These are phyloP conservation scores for Aureobasidium sp. DNA, from an alignment of 2,329 filamentous ascomycete species.

Conservation along the genomic window DNA sequence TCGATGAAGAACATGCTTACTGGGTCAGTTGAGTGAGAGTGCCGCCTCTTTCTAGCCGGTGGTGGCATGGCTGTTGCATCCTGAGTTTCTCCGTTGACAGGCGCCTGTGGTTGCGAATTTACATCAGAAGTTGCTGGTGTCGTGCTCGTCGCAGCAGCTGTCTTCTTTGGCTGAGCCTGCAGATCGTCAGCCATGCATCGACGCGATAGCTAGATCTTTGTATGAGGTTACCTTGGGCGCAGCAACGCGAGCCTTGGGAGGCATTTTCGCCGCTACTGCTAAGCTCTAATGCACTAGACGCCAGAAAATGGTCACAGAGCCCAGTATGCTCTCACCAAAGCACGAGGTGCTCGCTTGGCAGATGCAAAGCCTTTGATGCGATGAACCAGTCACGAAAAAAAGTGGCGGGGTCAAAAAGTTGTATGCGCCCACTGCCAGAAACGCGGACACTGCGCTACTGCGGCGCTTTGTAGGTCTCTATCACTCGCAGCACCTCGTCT, in stretches of 20 bases:
- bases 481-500: background rate
- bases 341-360: background rate
- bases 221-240: slow-evolving; percentile 7
- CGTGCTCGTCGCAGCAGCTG: slow-evolving; percentile 12
- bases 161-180: slow-evolving; percentile 14
- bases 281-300: background rate
- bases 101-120: background rate
- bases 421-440: slow-evolving; percentile 9
- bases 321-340: slow-evolving; percentile 8
- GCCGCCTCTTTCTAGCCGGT: slow-evolving; percentile 12
- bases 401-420: slow-evolving; percentile 15
- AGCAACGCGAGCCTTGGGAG: slow-evolving; percentile 14
- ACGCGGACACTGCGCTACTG: background rate
- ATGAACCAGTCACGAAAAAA: slow-evolving; percentile 16
- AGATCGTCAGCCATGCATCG: background rate
- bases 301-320: background rate
- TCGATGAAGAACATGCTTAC: background rate
- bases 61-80: slow-evolving; percentile 2
- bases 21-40: slow-evolving; percentile 16
- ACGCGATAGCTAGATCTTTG: background rate
- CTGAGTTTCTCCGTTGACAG: background rate
- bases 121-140: slow-evolving; percentile 1
- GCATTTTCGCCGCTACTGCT: background rate
- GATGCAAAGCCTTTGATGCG: slow-evolving; percentile 11
- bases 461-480: background rate